These are phyloP conservation scores for Ceratocystis variospora DNA, from an alignment of 2,329 filamentous ascomycete species.

Conservation along the genomic window DNA sequence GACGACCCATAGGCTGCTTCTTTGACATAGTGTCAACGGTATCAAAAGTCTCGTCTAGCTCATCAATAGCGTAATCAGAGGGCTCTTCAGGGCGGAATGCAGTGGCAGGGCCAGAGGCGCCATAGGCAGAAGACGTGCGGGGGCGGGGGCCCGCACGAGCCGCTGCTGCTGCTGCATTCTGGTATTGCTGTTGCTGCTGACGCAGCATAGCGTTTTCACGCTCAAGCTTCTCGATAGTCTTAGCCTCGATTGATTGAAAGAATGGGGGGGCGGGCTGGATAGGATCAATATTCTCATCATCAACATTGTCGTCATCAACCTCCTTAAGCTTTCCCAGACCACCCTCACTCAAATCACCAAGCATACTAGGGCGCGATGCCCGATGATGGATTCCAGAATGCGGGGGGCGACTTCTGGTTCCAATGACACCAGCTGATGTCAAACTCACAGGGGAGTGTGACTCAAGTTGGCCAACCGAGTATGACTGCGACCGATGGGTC, in stretches of 20 bases:
- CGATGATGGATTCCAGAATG: constrained; percentile 64
- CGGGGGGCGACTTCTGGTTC: constrained; percentile 37
- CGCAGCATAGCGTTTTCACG: constrained; percentile 50
- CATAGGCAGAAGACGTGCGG: constrained; percentile 36
- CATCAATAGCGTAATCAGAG: constrained; percentile 59
- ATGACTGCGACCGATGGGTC: constrained; percentile 88
- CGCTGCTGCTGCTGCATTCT: constrained; percentile 28
- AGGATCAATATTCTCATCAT: constrained; percentile 47
- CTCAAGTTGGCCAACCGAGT: constrained; percentile 84
- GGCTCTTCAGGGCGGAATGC: constrained; percentile 34
- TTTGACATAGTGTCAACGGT: constrained; percentile 31
- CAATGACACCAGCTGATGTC: constrained; percentile 35
- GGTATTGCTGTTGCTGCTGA: constrained; percentile 40
- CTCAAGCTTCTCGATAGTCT: constrained; percentile 48
- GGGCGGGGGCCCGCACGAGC: constrained; percentile 23
- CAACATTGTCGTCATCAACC: constrained; percentile 54
- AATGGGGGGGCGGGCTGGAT: constrained; percentile 30
- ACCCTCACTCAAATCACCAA: constrained; percentile 57
- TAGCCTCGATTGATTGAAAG: constrained; percentile 43
- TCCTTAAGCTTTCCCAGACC: constrained; percentile 56
- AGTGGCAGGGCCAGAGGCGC: constrained; percentile 39
- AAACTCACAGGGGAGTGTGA: constrained; percentile 40
- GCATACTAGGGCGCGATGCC: constrained; percentile 63
- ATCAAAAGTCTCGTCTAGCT: constrained; percentile 50
- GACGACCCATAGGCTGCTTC: constrained; percentile 35